Percentiles rank a stretch among this genome's conserved stretches.
These are phyloP conservation scores for Hypoxylon sp. DNA, from an alignment of 2,329 filamentous ascomycete genomes.

Conservation along the genomic window DNA sequence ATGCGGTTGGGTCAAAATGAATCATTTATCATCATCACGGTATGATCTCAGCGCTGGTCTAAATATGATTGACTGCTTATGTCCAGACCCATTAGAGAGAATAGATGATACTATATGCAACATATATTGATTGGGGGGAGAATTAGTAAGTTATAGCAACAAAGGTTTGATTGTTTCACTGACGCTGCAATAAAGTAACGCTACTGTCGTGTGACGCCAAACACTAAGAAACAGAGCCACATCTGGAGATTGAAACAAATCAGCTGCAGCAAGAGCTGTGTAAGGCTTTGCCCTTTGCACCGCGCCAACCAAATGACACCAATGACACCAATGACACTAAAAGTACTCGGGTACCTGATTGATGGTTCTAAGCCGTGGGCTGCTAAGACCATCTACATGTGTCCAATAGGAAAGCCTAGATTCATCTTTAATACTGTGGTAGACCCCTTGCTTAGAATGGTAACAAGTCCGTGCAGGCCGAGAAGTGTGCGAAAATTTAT, in stretches of 20 bases:
- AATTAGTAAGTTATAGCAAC: not conserved
- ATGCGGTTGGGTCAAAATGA: not conserved
- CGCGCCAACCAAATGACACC: too few relatives aligned
- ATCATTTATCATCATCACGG: constrained; percentile 1
- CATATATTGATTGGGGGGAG: too few relatives aligned
- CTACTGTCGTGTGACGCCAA: constrained; percentile 8
- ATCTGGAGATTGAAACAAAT: not conserved
- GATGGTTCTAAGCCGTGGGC: not conserved
- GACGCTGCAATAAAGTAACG: not conserved
- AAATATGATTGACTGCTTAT: not conserved
- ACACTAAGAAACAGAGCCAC: not conserved
- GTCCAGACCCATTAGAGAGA: not conserved
- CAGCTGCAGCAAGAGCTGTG: not conserved
- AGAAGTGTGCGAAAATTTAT: constrained; percentile 11
- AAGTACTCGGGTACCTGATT: not conserved
- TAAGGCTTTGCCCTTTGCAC: not conserved
- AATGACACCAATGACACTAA: too few relatives aligned
- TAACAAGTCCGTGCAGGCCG: constrained; percentile 27
- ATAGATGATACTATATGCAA: not conserved
- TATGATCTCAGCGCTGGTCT: constrained; percentile 7
- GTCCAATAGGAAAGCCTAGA: constrained; percentile 16
- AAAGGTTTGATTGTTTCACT: not conserved
- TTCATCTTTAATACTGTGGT: constrained; percentile 6
- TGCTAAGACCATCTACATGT: constrained; percentile 1
- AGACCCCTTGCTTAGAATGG: constrained; percentile 10